Percentiles rank a stretch among this genome's conserved stretches.
Conservation (phyloP, 495 filamentous ascomycete species). For the Collariella sp. region DNA sequence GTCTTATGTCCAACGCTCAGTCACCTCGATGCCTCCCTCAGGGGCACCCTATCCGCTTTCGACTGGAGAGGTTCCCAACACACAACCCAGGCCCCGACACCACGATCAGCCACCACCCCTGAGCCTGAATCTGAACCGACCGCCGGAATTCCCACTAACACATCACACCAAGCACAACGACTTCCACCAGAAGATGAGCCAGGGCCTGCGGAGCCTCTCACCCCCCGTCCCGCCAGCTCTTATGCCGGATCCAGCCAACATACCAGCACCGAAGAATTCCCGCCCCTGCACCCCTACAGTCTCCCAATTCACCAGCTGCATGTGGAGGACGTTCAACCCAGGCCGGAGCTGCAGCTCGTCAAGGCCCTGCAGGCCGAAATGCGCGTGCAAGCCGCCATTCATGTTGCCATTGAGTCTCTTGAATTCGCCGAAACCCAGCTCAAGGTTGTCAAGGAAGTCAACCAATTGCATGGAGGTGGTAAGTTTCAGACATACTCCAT, state of each 20-base stretch:
- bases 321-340: not conserved
- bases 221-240: not conserved
- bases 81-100: not conserved
- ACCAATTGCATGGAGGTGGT: conserved; percentile 19
- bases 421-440: conserved; percentile 28
- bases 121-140: not conserved
- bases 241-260: too few relatives aligned
- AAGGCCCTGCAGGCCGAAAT: conserved; percentile 24
- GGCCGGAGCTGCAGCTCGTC: conserved; percentile 8
- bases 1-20: conserved; percentile 25
- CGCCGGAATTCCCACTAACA: not conserved
- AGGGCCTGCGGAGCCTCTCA: not conserved
- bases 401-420: conserved; percentile 26
- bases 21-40: conserved; percentile 16
- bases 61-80: not conserved
- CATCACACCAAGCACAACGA: not conserved
- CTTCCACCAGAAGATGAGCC: not conserved
- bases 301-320: not conserved
- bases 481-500: not conserved
- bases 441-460: conserved; percentile 21
- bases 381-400: conserved; percentile 27
- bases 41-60: conserved; percentile 14
- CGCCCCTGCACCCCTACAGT: not conserved
- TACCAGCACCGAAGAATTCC: conserved; percentile 1
- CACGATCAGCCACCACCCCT: not conserved